phyloP scores from a whole-genome alignment of 345 rosid species.

The Brassica rapa region DNA sequence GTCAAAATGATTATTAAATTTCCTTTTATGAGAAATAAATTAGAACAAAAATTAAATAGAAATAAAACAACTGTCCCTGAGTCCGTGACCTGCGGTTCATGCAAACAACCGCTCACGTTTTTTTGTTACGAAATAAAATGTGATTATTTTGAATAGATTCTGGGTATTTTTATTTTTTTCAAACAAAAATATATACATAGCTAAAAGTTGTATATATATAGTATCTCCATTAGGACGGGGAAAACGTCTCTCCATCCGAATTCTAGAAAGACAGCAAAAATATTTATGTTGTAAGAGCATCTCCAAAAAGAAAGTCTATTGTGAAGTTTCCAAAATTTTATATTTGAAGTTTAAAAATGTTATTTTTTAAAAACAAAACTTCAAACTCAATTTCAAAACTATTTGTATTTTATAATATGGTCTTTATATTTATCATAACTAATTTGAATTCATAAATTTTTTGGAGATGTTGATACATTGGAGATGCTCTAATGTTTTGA shows the following conservation, averaged over 20 bases:
- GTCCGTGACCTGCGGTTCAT: not conserved
- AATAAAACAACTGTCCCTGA: not conserved
- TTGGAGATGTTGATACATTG: too few relatives aligned
- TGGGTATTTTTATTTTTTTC: not conserved
- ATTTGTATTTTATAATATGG: too few relatives aligned
- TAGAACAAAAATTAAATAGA: not conserved
- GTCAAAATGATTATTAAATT: not conserved
- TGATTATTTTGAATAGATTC: slow-evolving; percentile 8
- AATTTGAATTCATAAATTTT: too few relatives aligned
- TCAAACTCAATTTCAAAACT: too few relatives aligned
- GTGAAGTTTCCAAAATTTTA: too few relatives aligned
- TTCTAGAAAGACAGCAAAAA: not conserved
- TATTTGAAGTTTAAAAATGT: too few relatives aligned
- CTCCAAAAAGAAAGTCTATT: too few relatives aligned
- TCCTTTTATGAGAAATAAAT: not conserved
- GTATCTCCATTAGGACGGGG: not conserved
- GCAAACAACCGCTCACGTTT: slow-evolving; percentile 2
- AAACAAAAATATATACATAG: not conserved
- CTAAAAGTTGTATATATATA: not conserved
- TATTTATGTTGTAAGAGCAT: too few relatives aligned
- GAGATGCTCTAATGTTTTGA: too few relatives aligned
- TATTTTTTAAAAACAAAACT: too few relatives aligned
- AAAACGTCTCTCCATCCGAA: not conserved
- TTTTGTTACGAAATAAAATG: not conserved
- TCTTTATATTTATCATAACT: too few relatives aligned